These are phyloP conservation scores for Dictyostelium citrinum DNA, from an alignment of 78 protist species.

Conservation along the genomic window DNA sequence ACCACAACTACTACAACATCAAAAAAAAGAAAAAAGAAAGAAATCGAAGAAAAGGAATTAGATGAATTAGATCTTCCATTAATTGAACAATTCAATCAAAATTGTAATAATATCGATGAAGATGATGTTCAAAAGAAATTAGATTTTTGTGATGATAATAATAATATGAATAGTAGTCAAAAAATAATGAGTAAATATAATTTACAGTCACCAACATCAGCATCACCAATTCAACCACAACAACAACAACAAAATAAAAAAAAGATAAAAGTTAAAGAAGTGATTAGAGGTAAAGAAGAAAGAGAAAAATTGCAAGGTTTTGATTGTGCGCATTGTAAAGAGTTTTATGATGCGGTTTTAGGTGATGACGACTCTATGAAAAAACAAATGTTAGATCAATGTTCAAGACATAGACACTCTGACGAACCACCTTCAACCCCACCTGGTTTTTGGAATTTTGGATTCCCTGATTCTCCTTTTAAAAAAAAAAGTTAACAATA, in stretches of 20 bases:
- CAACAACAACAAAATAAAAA: slow-evolving; percentile 8
- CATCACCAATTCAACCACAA: neutral
- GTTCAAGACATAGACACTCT: slow-evolving; percentile 51
- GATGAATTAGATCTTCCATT: neutral
- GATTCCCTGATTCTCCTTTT: neutral
- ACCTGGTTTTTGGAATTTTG: slow-evolving; percentile 65
- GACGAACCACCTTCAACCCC: slow-evolving; percentile 50
- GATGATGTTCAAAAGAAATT: neutral
- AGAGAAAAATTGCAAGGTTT: slow-evolving; percentile 56
- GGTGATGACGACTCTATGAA: slow-evolving; percentile 40
- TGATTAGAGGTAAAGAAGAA: slow-evolving; percentile 31
- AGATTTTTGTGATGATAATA: neutral
- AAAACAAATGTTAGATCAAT: slow-evolving; percentile 20
- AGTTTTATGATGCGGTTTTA: slow-evolving; percentile 61
- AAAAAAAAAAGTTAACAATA: neutral
- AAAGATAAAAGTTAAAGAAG: slow-evolving; percentile 25
- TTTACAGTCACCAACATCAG: neutral
- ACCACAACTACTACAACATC: neutral
- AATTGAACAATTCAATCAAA: neutral
- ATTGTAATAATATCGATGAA: neutral
- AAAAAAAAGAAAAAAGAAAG: neutral
- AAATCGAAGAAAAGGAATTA: neutral
- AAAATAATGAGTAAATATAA: neutral
- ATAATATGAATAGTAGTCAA: neutral
- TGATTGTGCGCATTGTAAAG: slow-evolving; percentile 73